Evolutionary conservation across 805 yeast genomes (phyloP).

Genomic region (Candida tallmaniae): DNA sequence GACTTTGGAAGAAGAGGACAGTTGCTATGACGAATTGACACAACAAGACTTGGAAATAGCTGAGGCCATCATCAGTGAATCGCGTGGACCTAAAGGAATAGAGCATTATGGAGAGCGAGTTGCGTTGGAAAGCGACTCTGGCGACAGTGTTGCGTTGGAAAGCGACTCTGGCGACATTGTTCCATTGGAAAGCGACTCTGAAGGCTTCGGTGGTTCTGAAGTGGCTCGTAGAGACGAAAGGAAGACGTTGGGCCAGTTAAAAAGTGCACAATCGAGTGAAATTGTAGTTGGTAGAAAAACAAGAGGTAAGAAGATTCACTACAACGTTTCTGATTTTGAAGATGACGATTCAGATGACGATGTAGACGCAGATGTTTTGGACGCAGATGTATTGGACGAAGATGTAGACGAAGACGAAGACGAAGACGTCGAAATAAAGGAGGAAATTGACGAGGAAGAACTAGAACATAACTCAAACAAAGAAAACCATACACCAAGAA

Average conservation of each 20-base stretch:
- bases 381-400: constrained; percentile 1
- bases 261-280: not conserved
- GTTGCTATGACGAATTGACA: constrained; percentile 25
- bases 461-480: not conserved
- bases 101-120: constrained; percentile 12
- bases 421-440: not conserved
- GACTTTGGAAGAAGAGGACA: constrained; percentile 29
- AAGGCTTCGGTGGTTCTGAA: constrained; percentile 3
- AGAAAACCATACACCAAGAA: not conserved
- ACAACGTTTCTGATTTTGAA: constrained; percentile 4
- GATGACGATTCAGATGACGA: constrained; percentile 2
- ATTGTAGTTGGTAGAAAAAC: not conserved
- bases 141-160: constrained; percentile 13
- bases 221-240: not conserved
- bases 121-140: constrained; percentile 15
- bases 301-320: not conserved
- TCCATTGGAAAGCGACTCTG: constrained; percentile 15
- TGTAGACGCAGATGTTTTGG: not conserved
- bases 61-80: constrained; percentile 28
- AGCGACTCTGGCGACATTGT: constrained; percentile 13
- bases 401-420: constrained; percentile 1
- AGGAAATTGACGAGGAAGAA: not conserved
- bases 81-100: constrained; percentile 7
- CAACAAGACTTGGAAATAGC: constrained; percentile 44
- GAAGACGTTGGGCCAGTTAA: not conserved